Evolutionary conservation across 805 yeast species (phyloP).

Genomic region (Lipomyces spencermartinsiae): DNA sequence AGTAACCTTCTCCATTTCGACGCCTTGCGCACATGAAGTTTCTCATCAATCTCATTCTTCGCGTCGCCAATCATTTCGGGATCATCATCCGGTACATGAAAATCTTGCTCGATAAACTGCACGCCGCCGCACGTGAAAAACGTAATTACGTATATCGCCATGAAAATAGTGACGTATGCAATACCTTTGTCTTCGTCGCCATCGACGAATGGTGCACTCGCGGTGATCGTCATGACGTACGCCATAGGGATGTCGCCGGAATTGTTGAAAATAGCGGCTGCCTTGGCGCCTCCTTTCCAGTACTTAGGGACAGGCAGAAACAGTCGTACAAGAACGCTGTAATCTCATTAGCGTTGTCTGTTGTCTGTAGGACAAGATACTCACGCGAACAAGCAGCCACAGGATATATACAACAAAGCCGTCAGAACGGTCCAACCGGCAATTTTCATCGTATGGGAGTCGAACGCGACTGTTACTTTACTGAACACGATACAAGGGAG

Average conservation of each 20-base stretch:
- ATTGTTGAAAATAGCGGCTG: constrained; percentile 79
- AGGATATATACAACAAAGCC: constrained; percentile 52
- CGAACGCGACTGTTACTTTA: constrained; percentile 70
- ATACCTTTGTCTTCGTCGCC: constrained; percentile 75
- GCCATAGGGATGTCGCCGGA: constrained; percentile 87
- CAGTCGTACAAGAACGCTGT: constrained; percentile 47
- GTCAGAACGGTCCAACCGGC: constrained; percentile 68
- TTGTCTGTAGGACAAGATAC: neutral
- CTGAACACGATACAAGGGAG: constrained; percentile 79
- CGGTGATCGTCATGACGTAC: constrained; percentile 67
- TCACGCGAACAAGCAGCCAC: constrained; percentile 55
- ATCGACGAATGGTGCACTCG: constrained; percentile 61
- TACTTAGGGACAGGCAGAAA: constrained; percentile 67
- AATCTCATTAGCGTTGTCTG: neutral
- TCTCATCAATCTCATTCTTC: constrained; percentile 3
- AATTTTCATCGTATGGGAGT: constrained; percentile 69
- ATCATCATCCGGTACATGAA: constrained; percentile 46
- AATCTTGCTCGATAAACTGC: constrained; percentile 72
- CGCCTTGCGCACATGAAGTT: constrained; percentile 29
- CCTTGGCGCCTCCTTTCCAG: constrained; percentile 78
- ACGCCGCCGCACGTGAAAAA: constrained; percentile 81
- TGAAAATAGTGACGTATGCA: constrained; percentile 80
- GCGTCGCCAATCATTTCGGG: constrained; percentile 16
- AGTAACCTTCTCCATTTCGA: constrained; percentile 24
- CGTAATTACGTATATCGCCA: constrained; percentile 68